phyloP scores from a whole-genome alignment of 176 grass and related monocot species.

The Tillandsia leiboldiana region DNA sequence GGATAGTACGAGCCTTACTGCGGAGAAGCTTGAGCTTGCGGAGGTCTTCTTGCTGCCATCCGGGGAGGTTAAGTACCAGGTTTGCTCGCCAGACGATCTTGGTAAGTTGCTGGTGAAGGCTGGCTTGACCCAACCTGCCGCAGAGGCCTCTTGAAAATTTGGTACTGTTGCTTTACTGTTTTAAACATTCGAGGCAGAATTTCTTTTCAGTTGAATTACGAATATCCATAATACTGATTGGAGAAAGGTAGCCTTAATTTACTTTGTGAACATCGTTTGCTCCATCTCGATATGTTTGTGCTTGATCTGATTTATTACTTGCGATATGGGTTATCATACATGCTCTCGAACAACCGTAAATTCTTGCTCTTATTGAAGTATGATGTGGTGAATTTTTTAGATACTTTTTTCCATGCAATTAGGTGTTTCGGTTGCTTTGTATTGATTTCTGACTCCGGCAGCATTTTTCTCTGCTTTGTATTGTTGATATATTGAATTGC shows the following conservation, averaged over 20 bases:
- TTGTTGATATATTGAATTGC: too few relatives aligned
- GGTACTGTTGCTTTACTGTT: neutral
- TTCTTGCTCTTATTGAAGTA: too few relatives aligned
- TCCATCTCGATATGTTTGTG: neutral
- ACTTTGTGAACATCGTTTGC: neutral
- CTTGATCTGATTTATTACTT: too few relatives aligned
- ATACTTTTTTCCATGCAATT: too few relatives aligned
- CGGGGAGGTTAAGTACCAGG: constrained; percentile 74
- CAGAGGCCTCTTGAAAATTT: constrained; percentile 20
- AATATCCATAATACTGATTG: neutral
- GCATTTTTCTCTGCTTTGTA: too few relatives aligned
- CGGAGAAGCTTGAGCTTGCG: constrained; percentile 80
- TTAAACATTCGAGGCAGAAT: neutral
- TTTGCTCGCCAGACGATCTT: constrained; percentile 52
- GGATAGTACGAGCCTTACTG: constrained; percentile 80
- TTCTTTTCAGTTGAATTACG: neutral
- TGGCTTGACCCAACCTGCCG: constrained; percentile 49
- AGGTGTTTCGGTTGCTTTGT: too few relatives aligned
- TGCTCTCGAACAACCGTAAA: too few relatives aligned
- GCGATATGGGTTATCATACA: too few relatives aligned
- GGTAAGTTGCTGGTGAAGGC: constrained; percentile 53
- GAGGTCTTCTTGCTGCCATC: constrained; percentile 59
- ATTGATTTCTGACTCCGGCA: too few relatives aligned
- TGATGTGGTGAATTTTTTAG: too few relatives aligned
- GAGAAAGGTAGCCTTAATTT: neutral